These are phyloP conservation scores for Nevesoporus exiguus DNA, from an alignment of 768 basidiomycete genomes.

Conservation along the genomic window DNA sequence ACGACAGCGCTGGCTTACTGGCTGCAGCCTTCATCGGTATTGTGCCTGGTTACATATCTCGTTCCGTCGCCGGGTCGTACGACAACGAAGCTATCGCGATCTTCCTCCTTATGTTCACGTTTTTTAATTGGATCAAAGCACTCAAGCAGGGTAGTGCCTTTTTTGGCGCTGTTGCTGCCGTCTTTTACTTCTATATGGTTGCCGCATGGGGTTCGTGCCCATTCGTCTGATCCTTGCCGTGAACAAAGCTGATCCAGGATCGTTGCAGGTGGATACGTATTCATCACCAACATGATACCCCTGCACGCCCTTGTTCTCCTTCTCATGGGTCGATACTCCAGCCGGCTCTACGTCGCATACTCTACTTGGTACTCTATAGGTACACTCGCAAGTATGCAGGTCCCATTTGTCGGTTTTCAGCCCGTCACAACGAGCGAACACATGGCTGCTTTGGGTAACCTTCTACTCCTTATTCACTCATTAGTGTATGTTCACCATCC, in stretches of 20 bases:
- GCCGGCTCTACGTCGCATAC: constrained; percentile 90
- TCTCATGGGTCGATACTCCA: constrained; percentile 93
- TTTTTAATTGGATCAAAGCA: constrained; percentile 96
- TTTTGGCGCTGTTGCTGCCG: constrained; percentile 83
- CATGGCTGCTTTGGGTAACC: constrained; percentile 90
- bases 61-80: constrained; percentile 98
- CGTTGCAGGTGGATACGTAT: constrained; percentile 84
- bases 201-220: constrained; percentile 87
- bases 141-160: constrained; percentile 91
- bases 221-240: neutral
- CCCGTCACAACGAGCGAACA: constrained; percentile 98
- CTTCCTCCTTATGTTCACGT: constrained; percentile 99
- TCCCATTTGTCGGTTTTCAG: constrained; percentile 98
- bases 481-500: constrained; percentile 5
- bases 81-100: constrained; percentile 99
- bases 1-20: constrained; percentile 91
- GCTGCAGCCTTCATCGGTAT: constrained; percentile 99
- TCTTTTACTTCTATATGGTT: constrained; percentile 99
- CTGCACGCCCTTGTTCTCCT: constrained; percentile 92
- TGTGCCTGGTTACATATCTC: constrained; percentile 96
- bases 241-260: constrained; percentile 8
- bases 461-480: neutral
- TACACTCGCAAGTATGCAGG: constrained; percentile 97
- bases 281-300: constrained; percentile 99
- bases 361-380: constrained; percentile 98